Base-by-base conservation (phyloP, 148 eudicot genomes). In the Euryodendron excelsum region DNA sequence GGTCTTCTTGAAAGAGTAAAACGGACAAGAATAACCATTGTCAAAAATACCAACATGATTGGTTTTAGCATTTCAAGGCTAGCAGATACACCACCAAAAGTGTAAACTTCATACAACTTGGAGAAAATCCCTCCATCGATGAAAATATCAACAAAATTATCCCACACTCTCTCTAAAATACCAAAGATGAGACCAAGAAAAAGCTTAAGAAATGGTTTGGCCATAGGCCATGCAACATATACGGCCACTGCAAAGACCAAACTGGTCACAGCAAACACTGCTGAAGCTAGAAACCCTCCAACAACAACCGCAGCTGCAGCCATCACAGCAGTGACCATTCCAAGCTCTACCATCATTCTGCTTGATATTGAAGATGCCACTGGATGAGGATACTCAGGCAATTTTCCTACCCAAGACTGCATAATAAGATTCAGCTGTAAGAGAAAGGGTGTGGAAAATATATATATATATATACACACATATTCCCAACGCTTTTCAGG, bases 351-450 rank as follows among this genome's bases (percentile, higher is more conserved):
- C 90, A 90, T 83, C 79, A 91, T 76, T 87, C 97, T 91, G 87
- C 96, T 92, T n/a, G 98, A 92, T 80, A 94, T 89, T 73, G 93
- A 88, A 75, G 96, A 91, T 70, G 98, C 98, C 21, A 89, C 87
- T 56, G 98, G 91, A 84, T 88, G 84, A 77, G 94, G 95, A 87
- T 85, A 91, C 45, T 90, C 94, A 3, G 95, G 85, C 79, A 82
- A 71, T 80, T 87, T 88, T 70, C 89, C 97, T 58, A 92, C 86
- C 82, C 86, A 91, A 58, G 98, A 80, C 98, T 94, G 92, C 78
- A 83, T n/a, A 4, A 65, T 53, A 77, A 72, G 34, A 72, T 75
- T 80, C 37, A 59, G 69, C 73, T 62, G 64, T 81, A 48, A 85
- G 78, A 31, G 13, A 64, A 47, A 17, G 9, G 56, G 17, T 33